phyloP scores from a whole-genome alignment of 306 rosid species.

The Cyamopsis tetragonoloba region DNA sequence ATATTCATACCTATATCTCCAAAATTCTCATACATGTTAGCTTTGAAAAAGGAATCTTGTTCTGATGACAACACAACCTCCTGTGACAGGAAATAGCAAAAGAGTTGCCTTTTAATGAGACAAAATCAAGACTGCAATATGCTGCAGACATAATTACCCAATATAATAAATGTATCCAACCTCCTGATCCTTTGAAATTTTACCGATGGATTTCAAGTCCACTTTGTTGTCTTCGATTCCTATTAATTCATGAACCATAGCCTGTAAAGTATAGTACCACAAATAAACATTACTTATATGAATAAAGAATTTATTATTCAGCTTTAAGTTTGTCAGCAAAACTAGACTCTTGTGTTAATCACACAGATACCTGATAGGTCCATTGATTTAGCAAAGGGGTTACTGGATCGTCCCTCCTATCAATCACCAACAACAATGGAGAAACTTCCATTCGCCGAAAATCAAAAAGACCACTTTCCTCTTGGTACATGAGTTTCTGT shows the following conservation, averaged over 20 bases:
- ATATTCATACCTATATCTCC: conserved; percentile 98
- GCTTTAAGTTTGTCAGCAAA: conserved; percentile 15
- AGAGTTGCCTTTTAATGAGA: conserved; percentile 13
- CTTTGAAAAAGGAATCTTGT: conserved; percentile 84
- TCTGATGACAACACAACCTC: conserved; percentile 96
- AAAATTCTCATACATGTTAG: conserved; percentile 90
- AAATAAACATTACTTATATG: conserved; percentile 6
- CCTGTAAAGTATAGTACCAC: conserved; percentile 46
- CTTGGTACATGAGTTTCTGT: conserved; percentile 96
- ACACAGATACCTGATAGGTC: conserved; percentile 83
- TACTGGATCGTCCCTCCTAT: conserved; percentile 97
- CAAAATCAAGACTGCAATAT: conserved; percentile 11
- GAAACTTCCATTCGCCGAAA: conserved; percentile 86
- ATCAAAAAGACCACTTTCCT: conserved; percentile 90
- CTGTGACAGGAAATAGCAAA: conserved; percentile 40
- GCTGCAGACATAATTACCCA: background rate
- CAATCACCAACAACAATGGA: conserved; percentile 87
- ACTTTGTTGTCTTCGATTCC: conserved; percentile 95
- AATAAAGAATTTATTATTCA: conserved; percentile 3
- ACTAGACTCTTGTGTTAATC: background rate
- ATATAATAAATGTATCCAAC: conserved; percentile 45
- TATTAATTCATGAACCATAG: conserved; percentile 95
- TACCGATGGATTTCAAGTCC: conserved; percentile 70
- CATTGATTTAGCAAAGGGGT: conserved; percentile 88
- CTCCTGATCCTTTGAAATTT: conserved; percentile 84